These are phyloP conservation scores for Wickerhamiella slavikovae DNA, from an alignment of 805 yeast genomes.

Conservation along the genomic window DNA sequence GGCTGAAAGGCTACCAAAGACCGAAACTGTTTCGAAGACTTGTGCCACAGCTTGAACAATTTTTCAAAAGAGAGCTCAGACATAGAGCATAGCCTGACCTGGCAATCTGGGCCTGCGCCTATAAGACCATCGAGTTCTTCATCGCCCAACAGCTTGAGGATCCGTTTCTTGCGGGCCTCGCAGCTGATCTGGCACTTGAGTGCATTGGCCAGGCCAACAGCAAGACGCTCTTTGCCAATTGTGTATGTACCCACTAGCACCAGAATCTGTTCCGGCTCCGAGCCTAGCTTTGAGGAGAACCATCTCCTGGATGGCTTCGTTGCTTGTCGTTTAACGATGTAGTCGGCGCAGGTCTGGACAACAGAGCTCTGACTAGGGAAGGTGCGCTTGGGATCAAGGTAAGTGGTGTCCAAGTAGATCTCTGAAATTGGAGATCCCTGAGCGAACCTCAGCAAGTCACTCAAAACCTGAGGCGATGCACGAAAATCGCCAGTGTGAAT, in stretches of 20 bases:
- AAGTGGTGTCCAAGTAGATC: slow-evolving; percentile 80
- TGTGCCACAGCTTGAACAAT: slow-evolving; percentile 30
- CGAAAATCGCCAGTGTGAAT: slow-evolving; percentile 93
- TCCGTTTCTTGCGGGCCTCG: slow-evolving; percentile 26
- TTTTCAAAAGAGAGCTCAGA: slow-evolving; percentile 23
- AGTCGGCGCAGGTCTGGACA: slow-evolving; percentile 34
- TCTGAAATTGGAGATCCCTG: slow-evolving; percentile 13
- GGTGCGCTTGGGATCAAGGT: slow-evolving; percentile 48
- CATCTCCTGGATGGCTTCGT: slow-evolving; percentile 13
- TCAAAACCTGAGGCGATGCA: slow-evolving; percentile 33
- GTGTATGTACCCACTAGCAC: slow-evolving; percentile 72
- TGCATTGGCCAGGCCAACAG: slow-evolving; percentile 25
- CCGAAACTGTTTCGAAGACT: slow-evolving; percentile 27
- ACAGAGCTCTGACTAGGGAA: slow-evolving; percentile 66
- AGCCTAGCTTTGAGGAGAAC: slow-evolving; percentile 7
- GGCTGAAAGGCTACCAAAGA: slow-evolving; percentile 59
- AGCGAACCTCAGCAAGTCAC: slow-evolving; percentile 4
- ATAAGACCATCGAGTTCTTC: slow-evolving; percentile 20
- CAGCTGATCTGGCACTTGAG: slow-evolving; percentile 22
- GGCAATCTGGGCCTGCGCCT: slow-evolving; percentile 26
- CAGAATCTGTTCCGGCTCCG: slow-evolving; percentile 21
- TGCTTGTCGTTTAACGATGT: slow-evolving; percentile 24
- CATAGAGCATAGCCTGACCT: slow-evolving; percentile 61
- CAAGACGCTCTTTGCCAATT: slow-evolving; percentile 81
- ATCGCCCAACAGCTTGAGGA: slow-evolving; percentile 27